Percentiles rank a stretch among this genome's conserved stretches.
Evolutionary conservation across 441 rosid species (phyloP).

Genomic region (Mallotus japonicus): DNA sequence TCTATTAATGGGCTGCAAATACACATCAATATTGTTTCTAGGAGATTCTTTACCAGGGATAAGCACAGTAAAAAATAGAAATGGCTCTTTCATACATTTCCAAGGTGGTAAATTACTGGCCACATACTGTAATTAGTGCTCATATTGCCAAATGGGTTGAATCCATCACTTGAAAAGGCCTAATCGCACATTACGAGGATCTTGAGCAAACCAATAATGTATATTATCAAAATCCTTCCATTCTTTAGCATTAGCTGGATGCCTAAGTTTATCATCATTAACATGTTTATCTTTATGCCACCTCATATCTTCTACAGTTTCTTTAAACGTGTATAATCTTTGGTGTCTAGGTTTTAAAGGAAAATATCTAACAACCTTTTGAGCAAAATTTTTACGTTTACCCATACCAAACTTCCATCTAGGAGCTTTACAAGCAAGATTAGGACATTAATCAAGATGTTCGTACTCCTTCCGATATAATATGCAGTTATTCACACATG

Average conservation of each 20-base stretch:
- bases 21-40: conserved; percentile 5
- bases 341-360: conserved; percentile 13
- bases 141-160: conserved; percentile 4
- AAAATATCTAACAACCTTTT: conserved; percentile 8
- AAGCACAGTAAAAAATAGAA: conserved; percentile 13
- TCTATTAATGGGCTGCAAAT: background rate
- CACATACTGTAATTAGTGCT: background rate
- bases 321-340: background rate
- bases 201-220: background rate
- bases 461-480: background rate
- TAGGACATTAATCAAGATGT: background rate
- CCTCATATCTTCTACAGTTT: background rate
- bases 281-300: background rate
- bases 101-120: conserved; percentile 19
- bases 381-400: background rate
- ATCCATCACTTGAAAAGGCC: background rate
- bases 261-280: background rate
- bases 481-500: conserved; percentile 7
- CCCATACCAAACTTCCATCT: background rate
- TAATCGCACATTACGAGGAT: conserved; percentile 9
- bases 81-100: conserved; percentile 19
- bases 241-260: conserved; percentile 13
- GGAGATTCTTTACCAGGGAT: conserved; percentile 9
- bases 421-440: background rate
- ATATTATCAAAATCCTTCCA: conserved; percentile 14